phyloP scores from a whole-genome alignment of 2,329 filamentous ascomycete genomes.

The Epichloe baconii region DNA sequence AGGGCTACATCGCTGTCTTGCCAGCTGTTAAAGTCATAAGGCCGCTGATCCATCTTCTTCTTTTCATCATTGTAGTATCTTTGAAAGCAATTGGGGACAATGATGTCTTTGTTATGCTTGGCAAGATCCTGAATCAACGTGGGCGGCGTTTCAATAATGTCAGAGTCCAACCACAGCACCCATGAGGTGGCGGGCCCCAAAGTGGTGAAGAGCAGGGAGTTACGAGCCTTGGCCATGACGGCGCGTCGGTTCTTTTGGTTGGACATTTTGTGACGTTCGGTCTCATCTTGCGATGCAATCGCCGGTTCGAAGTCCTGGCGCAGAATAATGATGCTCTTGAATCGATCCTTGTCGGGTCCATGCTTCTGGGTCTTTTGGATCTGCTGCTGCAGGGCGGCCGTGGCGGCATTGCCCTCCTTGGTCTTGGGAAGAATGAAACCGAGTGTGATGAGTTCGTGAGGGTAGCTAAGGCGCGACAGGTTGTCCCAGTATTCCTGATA shows the following conservation, averaged over 20 bases:
- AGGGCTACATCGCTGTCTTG: constrained; percentile 73
- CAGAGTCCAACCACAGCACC: constrained; percentile 92
- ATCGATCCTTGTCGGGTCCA: constrained; percentile 66
- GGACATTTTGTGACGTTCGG: constrained; percentile 78
- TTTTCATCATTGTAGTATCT: constrained; percentile 58
- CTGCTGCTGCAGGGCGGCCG: constrained; percentile 67
- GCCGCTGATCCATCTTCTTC: constrained; percentile 58
- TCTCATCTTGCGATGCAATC: constrained; percentile 66
- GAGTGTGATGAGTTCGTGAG: constrained; percentile 85
- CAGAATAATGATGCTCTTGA: constrained; percentile 87
- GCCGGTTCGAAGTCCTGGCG: constrained; percentile 89
- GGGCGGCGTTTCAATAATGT: constrained; percentile 78
- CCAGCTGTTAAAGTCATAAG: constrained; percentile 98
- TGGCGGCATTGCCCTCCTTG: constrained; percentile 80
- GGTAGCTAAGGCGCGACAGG: constrained; percentile 68
- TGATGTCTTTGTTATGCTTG: constrained; percentile 72
- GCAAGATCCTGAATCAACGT: constrained; percentile 87
- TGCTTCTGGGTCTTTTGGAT: constrained; percentile 71
- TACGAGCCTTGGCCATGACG: constrained; percentile 86
- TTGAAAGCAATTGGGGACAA: constrained; percentile 94
- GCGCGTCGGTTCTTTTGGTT: constrained; percentile 80
- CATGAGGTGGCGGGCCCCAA: constrained; percentile 82
- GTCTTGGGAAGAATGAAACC: constrained; percentile 95
- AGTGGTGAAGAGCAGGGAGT: constrained; percentile 90
- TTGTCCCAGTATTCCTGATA: constrained; percentile 96